These are phyloP conservation scores for Chlorella sp. DNA, from an alignment of 139 green algal genomes.

Conservation along the genomic window DNA sequence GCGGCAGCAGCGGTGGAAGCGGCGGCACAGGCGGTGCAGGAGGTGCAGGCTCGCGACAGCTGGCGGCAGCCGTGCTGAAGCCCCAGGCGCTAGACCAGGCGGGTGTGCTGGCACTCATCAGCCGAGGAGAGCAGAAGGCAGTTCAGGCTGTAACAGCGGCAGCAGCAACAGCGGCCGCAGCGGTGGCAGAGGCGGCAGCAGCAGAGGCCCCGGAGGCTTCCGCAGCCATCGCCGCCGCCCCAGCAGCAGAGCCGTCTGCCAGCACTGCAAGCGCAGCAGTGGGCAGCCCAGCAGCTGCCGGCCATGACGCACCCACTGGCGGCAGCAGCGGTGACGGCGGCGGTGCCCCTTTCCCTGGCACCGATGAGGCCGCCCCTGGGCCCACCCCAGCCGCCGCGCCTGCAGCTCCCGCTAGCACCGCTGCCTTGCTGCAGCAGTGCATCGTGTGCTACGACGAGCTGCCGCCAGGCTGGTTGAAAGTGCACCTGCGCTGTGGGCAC, in stretches of 20 bases:
- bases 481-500: constrained; percentile 23
- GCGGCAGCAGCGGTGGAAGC: neutral
- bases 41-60: neutral
- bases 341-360: neutral
- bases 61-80: neutral
- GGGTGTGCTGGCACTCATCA: neutral
- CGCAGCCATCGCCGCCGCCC: too few species aligned
- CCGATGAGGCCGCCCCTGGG: neutral
- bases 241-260: neutral
- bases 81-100: neutral
- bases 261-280: neutral
- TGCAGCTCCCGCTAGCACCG: neutral
- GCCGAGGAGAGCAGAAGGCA: neutral
- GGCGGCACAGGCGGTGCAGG: neutral
- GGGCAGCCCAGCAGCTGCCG: neutral
- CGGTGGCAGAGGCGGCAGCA: neutral
- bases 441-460: constrained; percentile 36
- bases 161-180: neutral
- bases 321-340: neutral
- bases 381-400: neutral
- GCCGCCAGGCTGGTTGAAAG: neutral
- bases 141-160: neutral
- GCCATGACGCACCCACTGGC: neutral
- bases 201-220: neutral
- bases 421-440: neutral